phyloP scores from a whole-genome alignment of 1,284 basidiomycete species.

The Gomphus bonarii region DNA sequence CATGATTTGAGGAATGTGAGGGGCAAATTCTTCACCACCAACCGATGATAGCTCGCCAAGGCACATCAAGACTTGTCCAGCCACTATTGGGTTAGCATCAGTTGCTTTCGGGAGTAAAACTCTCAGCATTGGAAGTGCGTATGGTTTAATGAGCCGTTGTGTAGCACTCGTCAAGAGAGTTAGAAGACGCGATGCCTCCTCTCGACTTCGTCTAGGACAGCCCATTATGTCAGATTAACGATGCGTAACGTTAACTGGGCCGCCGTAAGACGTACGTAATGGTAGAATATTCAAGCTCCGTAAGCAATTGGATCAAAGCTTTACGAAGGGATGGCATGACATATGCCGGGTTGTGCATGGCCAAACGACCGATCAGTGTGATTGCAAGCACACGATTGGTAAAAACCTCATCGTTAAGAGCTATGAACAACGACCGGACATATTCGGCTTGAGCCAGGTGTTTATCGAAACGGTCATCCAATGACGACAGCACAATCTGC shows the following conservation, averaged over 20 bases:
- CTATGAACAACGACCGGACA: constrained; percentile 93
- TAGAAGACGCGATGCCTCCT: constrained; percentile 85
- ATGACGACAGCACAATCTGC: constrained; percentile 77
- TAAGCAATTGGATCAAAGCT: constrained; percentile 92
- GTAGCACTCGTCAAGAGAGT: constrained; percentile 86
- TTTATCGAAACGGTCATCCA: constrained; percentile 94
- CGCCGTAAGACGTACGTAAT: constrained; percentile 49
- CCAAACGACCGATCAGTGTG: constrained; percentile 85
- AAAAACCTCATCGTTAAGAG: constrained; percentile 95
- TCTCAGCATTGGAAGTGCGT: constrained; percentile 91
- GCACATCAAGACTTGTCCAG: constrained; percentile 89
- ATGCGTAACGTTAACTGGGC: background rate
- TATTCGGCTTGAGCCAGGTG: constrained; percentile 99
- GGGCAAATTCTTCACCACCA: constrained; percentile 85
- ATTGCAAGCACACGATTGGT: constrained; percentile 90
- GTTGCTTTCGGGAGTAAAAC: constrained; percentile 86
- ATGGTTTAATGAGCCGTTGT: constrained; percentile 91
- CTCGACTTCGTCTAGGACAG: constrained; percentile 60
- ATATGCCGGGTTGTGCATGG: constrained; percentile 95
- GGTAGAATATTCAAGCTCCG: constrained; percentile 95
- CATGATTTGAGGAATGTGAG: constrained; percentile 83
- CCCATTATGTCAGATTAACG: background rate
- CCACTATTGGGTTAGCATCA: constrained; percentile 79
- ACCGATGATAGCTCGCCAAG: constrained; percentile 91
- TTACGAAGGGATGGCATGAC: constrained; percentile 98